Percentiles rank a stretch among this genome's conserved stretches.
Evolutionary conservation across 495 filamentous ascomycete genomes (phyloP).

Genomic region (Astrothelium macrocarpum): DNA sequence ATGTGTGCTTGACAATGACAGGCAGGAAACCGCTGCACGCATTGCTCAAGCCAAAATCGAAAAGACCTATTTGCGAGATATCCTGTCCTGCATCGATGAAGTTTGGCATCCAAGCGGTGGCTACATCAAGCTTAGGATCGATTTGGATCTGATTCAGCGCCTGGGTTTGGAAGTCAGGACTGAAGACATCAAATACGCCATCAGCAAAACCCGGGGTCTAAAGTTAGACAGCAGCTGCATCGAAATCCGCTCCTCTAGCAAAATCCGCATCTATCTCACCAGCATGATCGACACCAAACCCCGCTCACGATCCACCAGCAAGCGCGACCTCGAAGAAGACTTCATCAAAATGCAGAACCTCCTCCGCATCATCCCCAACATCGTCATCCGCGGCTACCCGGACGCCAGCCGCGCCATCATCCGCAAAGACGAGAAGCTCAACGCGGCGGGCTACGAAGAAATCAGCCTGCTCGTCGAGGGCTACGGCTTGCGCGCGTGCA

Average conservation of each 20-base stretch:
- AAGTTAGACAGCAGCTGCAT: slow-evolving; percentile 52
- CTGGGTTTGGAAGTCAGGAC: slow-evolving; percentile 68
- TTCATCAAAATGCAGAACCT: slow-evolving; percentile 74
- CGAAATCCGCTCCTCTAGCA: slow-evolving; percentile 26
- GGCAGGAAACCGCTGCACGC: slow-evolving; percentile 61
- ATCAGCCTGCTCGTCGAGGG: slow-evolving; percentile 73
- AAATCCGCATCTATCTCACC: slow-evolving; percentile 45
- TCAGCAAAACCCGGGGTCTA: slow-evolving; percentile 68
- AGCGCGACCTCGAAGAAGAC: slow-evolving; percentile 46
- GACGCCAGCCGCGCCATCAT: slow-evolving; percentile 83
- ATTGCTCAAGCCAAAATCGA: slow-evolving; percentile 88
- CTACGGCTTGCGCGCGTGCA: slow-evolving; percentile 79
- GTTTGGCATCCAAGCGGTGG: slow-evolving; percentile 66
- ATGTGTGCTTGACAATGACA: slow-evolving; percentile 65
- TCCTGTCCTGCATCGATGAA: slow-evolving; percentile 70
- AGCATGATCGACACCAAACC: slow-evolving; percentile 15
- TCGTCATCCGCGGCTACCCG: slow-evolving; percentile 79
- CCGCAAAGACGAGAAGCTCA: slow-evolving; percentile 56
- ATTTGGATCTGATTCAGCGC: slow-evolving; percentile 62
- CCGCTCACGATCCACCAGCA: slow-evolving; percentile 17
- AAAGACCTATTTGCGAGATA: slow-evolving; percentile 69
- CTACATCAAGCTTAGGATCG: slow-evolving; percentile 65
- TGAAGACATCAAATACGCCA: slow-evolving; percentile 59
- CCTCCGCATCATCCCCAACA: slow-evolving; percentile 66
- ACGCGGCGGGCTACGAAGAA: slow-evolving; percentile 41